Percentiles rank a stretch among this genome's conserved stretches.
These are phyloP conservation scores for Coemansia sp. DNA, from an alignment of 192 early-diverging fungal species.

Conservation along the genomic window DNA sequence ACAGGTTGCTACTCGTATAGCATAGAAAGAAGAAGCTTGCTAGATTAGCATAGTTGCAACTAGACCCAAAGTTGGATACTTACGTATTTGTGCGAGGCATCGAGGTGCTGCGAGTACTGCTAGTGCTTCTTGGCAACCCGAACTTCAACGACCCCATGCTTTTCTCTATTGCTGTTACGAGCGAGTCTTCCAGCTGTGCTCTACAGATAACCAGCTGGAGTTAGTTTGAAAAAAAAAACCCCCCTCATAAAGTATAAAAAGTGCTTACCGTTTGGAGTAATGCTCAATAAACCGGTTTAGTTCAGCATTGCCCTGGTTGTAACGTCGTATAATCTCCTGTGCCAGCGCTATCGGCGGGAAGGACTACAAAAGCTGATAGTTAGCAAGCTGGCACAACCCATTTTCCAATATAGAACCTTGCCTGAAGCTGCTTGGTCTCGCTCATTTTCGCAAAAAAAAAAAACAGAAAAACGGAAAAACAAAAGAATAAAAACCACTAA, in stretches of 20 bases:
- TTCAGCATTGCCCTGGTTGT: conserved; percentile 19
- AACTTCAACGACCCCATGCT: not conserved
- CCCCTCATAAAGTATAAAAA: too few relatives aligned
- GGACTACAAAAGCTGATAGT: conserved; percentile 12
- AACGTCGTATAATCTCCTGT: conserved; percentile 37
- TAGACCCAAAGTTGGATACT: not conserved
- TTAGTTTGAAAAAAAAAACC: too few relatives aligned
- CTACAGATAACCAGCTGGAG: conserved; percentile 13
- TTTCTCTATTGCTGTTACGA: conserved; percentile 36
- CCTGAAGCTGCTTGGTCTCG: conserved; percentile 23
- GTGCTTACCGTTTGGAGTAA: conserved; percentile 37
- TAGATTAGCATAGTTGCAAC: not conserved
- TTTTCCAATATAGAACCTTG: conserved; percentile 2
- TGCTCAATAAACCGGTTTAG: conserved; percentile 37
- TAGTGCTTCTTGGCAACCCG: not conserved
- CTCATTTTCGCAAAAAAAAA: conserved; percentile 17
- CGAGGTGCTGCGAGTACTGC: not conserved
- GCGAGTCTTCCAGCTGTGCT: conserved; percentile 34
- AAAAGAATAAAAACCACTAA: conserved; percentile 1
- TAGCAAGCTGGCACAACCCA: not conserved
- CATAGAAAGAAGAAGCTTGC: too few relatives aligned
- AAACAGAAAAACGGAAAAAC: not conserved
- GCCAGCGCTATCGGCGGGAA: conserved; percentile 29
- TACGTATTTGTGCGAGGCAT: not conserved
- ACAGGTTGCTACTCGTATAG: not conserved